Percentiles rank a stretch among this genome's conserved stretches.
These are phyloP conservation scores for Saxophila tyrrhenica DNA, from an alignment of 495 filamentous ascomycete species.

Conservation along the genomic window DNA sequence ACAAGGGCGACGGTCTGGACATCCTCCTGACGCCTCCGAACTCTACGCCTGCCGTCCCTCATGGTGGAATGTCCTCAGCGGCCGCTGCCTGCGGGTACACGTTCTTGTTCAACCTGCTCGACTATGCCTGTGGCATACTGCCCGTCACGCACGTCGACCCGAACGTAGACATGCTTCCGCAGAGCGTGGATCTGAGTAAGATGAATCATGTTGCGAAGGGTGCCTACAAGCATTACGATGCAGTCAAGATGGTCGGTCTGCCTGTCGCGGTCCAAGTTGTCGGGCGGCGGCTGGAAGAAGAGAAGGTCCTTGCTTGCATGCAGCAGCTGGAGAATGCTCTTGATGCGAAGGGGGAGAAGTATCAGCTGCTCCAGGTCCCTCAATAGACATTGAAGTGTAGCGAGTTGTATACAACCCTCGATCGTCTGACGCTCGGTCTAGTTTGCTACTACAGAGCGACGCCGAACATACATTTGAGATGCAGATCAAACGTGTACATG, in stretches of 20 bases:
- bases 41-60: constrained; percentile 80
- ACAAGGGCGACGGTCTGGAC: constrained; percentile 47
- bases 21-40: constrained; percentile 78
- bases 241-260: constrained; percentile 69
- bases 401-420: no score
- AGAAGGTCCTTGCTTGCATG: constrained; percentile 86
- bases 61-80: constrained; percentile 74
- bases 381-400: background rate
- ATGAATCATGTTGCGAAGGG: constrained; percentile 69
- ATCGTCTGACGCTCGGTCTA: no score
- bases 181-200: constrained; percentile 53
- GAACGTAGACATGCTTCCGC: constrained; percentile 50
- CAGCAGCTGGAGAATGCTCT: constrained; percentile 60
- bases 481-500: no score
- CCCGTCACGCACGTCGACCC: constrained; percentile 79
- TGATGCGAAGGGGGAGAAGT: constrained; percentile 24
- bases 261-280: constrained; percentile 83
- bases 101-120: constrained; percentile 87
- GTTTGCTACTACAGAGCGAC: no score
- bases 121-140: constrained; percentile 76
- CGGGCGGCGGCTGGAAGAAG: constrained; percentile 74
- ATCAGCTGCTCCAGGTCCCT: constrained; percentile 15
- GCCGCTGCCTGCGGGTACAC: constrained; percentile 90
- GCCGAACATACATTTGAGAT: no score
- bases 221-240: constrained; percentile 83